Base-by-base conservation (phyloP, 1,284 basidiomycete genomes). In the Hymenochaete sp. region DNA sequence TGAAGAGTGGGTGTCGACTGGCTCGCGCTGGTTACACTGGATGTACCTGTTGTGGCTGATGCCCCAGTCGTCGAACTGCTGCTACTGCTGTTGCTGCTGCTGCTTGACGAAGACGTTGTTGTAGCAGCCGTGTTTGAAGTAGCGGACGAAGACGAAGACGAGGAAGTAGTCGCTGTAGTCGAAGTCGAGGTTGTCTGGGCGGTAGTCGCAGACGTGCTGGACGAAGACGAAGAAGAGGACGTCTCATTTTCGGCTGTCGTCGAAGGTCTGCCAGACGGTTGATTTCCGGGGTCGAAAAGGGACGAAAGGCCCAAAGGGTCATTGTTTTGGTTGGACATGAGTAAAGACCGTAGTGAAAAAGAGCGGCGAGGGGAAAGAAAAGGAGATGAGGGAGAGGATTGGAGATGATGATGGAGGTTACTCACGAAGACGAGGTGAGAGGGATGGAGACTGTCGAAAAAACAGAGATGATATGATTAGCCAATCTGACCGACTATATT, bases 21-120 rank as follows among this genome's bases (percentile, higher is more conserved):
- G 31, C 49, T 18, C n/a, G 43, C 38, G 29, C 50, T 19, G 4
- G 50, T 40, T 22, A 50, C 29, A 10, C 49, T 39, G 13, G 44
- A 33, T 22, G 39, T n/a, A 14, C 47, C 22, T 1, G 54, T 42
- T 14, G 52, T 24, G 9, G 45, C 16, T 6, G 47, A 33, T 10
- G 55, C 18, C 19, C 36, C 2, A 46, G 47, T 39, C 33, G 45
- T 36, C 3, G 54, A 44, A 6, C 49, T 36, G 4, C 49, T 10
- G 0, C 57, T 11, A 3, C 57, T 19, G 7, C 57, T 37, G 0
- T 56, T 45, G 5, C 57, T 14, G n/a, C 42, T 44, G 14, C 51
- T 52, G 9, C 52, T 48, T 3, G 51, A 48, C 11, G 55, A 37
- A 13, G 55, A 36, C 16, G 52, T 44, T 2, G 55, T 38, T n/a